Percentiles rank a stretch among this genome's conserved stretches.
Evolutionary conservation across 2,329 filamentous ascomycete genomes (phyloP).

Genomic region (Fusarium odoratissimum): DNA sequence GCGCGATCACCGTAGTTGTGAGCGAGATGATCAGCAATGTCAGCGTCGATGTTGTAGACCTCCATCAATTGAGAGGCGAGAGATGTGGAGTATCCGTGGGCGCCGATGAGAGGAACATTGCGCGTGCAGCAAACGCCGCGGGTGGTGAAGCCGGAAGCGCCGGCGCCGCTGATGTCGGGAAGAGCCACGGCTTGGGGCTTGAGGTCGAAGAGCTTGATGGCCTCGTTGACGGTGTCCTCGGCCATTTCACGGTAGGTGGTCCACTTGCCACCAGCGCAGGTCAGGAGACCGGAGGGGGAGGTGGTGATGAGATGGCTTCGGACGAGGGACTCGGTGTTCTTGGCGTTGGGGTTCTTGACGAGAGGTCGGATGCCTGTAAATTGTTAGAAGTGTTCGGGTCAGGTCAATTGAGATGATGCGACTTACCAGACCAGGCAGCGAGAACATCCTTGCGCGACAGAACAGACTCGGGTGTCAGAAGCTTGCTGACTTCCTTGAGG

Average conservation of each 20-base stretch:
- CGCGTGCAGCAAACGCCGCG: conserved; percentile 82
- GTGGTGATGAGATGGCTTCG: conserved; percentile 84
- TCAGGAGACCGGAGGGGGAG: conserved; percentile 79
- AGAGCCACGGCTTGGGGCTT: conserved; percentile 62
- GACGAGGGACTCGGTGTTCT: conserved; percentile 85
- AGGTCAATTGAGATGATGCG: fast-evolving
- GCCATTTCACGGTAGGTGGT: conserved; percentile 92
- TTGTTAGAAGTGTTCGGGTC: conserved; percentile 22
- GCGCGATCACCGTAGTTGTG: conserved; percentile 66
- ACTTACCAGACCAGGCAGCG: conserved; percentile 81
- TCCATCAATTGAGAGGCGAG: conserved; percentile 51
- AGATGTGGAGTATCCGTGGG: conserved; percentile 71
- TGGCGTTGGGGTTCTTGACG: conserved; percentile 82
- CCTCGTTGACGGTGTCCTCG: conserved; percentile 85
- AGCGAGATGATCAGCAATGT: conserved; percentile 57
- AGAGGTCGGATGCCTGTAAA: conserved; percentile 74
- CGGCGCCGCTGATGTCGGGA: conserved; percentile 75
- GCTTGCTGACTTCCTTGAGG: conserved; percentile 79
- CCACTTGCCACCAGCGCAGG: conserved; percentile 88
- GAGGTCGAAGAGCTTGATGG: conserved; percentile 74
- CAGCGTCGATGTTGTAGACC: conserved; percentile 52
- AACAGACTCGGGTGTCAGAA: conserved; percentile 79
- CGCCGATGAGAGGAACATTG: conserved; percentile 77
- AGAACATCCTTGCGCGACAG: conserved; percentile 81
- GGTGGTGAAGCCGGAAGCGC: conserved; percentile 59